Evolutionary conservation across 75 land plant species (phyloP).

Genomic region (Pinus taeda): DNA sequence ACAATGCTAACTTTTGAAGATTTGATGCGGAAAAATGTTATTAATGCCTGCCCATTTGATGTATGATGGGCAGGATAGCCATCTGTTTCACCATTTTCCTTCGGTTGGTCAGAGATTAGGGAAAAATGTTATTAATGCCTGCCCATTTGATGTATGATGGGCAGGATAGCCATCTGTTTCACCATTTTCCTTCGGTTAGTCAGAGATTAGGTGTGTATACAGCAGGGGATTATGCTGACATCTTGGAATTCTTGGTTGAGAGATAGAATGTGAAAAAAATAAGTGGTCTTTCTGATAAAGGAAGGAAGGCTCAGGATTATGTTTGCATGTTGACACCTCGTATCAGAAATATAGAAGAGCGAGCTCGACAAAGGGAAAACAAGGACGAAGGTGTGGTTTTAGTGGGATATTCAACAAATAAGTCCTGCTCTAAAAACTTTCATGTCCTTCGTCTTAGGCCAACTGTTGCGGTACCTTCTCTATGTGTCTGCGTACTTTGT

Average conservation of each 20-base stretch:
- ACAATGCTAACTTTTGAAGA: conserved; percentile 45
- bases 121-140: conserved; percentile 55
- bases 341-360: too few species aligned
- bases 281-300: conserved; percentile 25
- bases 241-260: conserved; percentile 41
- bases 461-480: too few species aligned
- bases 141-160: conserved; percentile 61
- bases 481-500: too few species aligned
- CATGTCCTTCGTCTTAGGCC: too few species aligned
- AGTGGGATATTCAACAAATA: conserved; percentile 40
- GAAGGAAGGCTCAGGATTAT: too few species aligned
- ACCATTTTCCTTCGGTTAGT: conserved; percentile 47
- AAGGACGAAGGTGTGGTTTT: too few species aligned
- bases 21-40: conserved; percentile 56
- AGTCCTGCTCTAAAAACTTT: conserved; percentile 16
- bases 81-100: conserved; percentile 44
- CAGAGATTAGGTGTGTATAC: conserved; percentile 56
- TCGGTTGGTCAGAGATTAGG: conserved; percentile 47
- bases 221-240: conserved; percentile 53
- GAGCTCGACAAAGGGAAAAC: too few species aligned
- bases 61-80: conserved; percentile 27
- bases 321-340: too few species aligned
- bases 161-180: conserved; percentile 14
- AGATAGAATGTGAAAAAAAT: conserved; percentile 49
- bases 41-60: conserved; percentile 61